Evolutionary conservation across 2,329 filamentous ascomycete species (phyloP).

Genomic region (Fusarium heterosporum): DNA sequence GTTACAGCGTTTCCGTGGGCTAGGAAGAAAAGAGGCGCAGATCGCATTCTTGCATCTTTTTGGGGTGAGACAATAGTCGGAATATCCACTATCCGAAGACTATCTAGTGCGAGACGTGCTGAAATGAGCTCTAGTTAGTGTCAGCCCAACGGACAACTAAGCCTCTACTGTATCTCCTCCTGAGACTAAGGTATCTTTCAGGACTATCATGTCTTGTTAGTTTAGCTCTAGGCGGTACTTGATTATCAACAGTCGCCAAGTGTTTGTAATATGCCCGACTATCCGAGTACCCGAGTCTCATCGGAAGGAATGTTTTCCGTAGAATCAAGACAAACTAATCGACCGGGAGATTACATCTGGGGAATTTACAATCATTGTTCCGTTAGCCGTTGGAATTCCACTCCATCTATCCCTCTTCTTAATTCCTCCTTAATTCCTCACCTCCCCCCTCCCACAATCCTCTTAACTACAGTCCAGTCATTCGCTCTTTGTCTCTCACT

Average conservation of each 20-base stretch:
- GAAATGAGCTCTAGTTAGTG: not conserved
- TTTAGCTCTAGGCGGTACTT: too few species aligned
- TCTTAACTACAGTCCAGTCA: not conserved
- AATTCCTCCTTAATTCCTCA: not conserved
- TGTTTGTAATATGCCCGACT: not conserved
- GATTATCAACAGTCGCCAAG: not conserved
- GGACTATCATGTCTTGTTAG: not conserved
- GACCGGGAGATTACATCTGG: not conserved
- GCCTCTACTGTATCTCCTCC: too few species aligned
- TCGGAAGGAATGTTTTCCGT: constrained; percentile 6
- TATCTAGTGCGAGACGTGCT: not conserved
- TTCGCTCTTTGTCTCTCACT: constrained; percentile 20
- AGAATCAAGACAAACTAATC: not conserved
- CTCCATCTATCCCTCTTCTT: constrained; percentile 1
- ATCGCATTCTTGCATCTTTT: not conserved
- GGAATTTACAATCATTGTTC: not conserved
- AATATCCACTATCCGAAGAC: not conserved
- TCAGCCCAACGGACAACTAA: too few species aligned
- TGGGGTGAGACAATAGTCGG: constrained; percentile 22
- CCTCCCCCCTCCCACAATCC: not conserved
- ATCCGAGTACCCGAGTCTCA: not conserved
- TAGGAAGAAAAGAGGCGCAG: constrained; percentile 16
- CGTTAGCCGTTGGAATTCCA: not conserved
- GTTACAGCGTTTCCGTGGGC: constrained; percentile 18
- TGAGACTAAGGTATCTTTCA: too few species aligned